phyloP scores from a whole-genome alignment of 1,139 yeast species.

The Pichia sp. region DNA sequence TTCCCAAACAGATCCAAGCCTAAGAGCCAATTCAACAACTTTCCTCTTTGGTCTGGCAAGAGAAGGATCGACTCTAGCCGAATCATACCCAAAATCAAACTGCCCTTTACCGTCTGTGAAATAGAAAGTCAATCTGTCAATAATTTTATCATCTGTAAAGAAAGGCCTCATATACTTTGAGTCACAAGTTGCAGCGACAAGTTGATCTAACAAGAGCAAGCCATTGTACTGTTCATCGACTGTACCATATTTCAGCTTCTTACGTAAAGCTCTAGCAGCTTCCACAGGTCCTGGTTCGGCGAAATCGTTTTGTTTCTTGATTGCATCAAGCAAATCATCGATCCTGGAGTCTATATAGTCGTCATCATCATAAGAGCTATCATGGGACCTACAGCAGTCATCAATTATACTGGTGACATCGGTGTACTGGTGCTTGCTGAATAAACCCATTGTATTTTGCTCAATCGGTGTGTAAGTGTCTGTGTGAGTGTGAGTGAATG shows the following conservation, averaged over 20 bases:
- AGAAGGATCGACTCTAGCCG: slow-evolving; percentile 7
- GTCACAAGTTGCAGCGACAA: slow-evolving; percentile 69
- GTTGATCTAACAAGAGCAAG: slow-evolving; percentile 59
- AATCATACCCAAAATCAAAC: background rate
- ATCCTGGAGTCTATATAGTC: slow-evolving; percentile 36
- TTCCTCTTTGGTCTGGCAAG: slow-evolving; percentile 19
- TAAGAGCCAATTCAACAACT: slow-evolving; percentile 32
- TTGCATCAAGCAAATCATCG: slow-evolving; percentile 39
- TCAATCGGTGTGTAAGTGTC: too few species aligned
- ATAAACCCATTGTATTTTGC: slow-evolving; percentile 35
- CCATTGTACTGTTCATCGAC: slow-evolving; percentile 57
- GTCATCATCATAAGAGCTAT: slow-evolving; percentile 29
- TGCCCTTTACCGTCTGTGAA: background rate
- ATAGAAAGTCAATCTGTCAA: slow-evolving; percentile 56
- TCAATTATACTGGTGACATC: slow-evolving; percentile 48
- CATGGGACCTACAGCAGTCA: slow-evolving; percentile 34
- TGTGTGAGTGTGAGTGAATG: too few species aligned
- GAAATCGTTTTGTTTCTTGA: slow-evolving; percentile 31
- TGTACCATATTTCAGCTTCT: slow-evolving; percentile 80
- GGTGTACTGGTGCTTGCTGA: slow-evolving; percentile 44
- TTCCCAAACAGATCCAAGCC: slow-evolving; percentile 59
- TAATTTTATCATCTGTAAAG: slow-evolving; percentile 64
- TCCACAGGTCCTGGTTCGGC: slow-evolving; percentile 52
- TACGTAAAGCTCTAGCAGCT: slow-evolving; percentile 86
- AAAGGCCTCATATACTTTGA: slow-evolving; percentile 31